A percentile compares a stretch with the other conserved stretches of the same genome.
Evolutionary conservation across 345 rosid species (phyloP).

Genomic region (Pistacia integerrima): DNA sequence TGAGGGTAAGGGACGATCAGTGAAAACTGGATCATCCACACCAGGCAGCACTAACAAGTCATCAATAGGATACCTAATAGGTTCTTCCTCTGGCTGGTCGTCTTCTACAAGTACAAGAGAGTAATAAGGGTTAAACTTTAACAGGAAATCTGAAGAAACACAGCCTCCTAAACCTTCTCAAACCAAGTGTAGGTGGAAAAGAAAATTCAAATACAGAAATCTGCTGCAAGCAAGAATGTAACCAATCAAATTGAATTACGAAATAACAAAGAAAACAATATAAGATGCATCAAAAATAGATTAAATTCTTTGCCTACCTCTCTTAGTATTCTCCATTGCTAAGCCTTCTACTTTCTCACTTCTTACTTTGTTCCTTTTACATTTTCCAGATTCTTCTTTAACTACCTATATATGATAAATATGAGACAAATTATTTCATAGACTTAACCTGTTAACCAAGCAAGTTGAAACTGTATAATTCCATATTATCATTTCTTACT

Average conservation of each 20-base stretch:
- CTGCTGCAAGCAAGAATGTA: neutral
- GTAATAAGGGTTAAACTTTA: conserved; percentile 4
- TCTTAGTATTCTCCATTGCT: conserved; percentile 23
- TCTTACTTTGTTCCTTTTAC: conserved; percentile 63
- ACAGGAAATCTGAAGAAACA: neutral
- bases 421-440: conserved; percentile 22
- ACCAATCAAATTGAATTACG: neutral
- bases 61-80: conserved; percentile 84
- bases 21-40: conserved; percentile 67
- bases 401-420: conserved; percentile 45
- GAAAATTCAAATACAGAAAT: neutral
- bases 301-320: conserved; percentile 25
- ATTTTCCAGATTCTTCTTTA: conserved; percentile 44
- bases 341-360: conserved; percentile 39
- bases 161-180: neutral
- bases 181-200: conserved; percentile 3
- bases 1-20: conserved; percentile 73
- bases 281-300: neutral
- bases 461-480: conserved; percentile 17
- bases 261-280: neutral
- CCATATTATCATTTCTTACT: conserved; percentile 28
- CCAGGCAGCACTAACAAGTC: conserved; percentile 76
- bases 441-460: neutral
- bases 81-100: conserved; percentile 37
- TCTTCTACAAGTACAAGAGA: conserved; percentile 49